These are phyloP conservation scores for Brassica rapa DNA, from an alignment of 345 rosid genomes.

Conservation along the genomic window DNA sequence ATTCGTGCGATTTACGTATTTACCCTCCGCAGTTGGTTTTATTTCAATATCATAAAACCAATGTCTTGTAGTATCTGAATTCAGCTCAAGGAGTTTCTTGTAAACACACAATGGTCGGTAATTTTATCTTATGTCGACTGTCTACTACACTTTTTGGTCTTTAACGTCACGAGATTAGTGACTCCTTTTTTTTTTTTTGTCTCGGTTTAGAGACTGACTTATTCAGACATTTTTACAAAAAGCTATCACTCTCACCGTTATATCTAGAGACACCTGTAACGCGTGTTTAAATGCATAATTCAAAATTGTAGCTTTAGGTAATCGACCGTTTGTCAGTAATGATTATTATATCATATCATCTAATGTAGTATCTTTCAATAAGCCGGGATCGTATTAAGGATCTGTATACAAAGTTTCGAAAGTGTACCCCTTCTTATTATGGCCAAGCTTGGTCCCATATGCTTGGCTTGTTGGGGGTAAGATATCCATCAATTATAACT, in stretches of 20 bases:
- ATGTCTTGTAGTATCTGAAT: background rate
- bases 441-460: background rate
- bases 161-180: slow-evolving; percentile 25
- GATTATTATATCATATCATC: slow-evolving; percentile 3
- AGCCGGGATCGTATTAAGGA: background rate
- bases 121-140: background rate
- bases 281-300: slow-evolving; percentile 34
- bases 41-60: background rate
- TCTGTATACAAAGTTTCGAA: background rate
- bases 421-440: background rate
- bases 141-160: slow-evolving; percentile 5
- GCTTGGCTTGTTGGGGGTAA: background rate
- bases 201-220: slow-evolving; percentile 10
- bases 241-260: slow-evolving; percentile 27
- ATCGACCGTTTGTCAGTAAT: slow-evolving; percentile 25
- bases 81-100: background rate
- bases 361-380: background rate
- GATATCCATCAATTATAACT: background rate
- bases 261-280: slow-evolving; percentile 37
- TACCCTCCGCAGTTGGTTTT: background rate
- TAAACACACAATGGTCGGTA: background rate
- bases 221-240: slow-evolving; percentile 25
- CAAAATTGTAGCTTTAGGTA: slow-evolving; percentile 27
- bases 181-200: background rate
- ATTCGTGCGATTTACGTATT: slow-evolving; percentile 8